These are phyloP conservation scores for Emericellopsis atlantica DNA, from an alignment of 2,329 filamentous ascomycete species.

Conservation along the genomic window DNA sequence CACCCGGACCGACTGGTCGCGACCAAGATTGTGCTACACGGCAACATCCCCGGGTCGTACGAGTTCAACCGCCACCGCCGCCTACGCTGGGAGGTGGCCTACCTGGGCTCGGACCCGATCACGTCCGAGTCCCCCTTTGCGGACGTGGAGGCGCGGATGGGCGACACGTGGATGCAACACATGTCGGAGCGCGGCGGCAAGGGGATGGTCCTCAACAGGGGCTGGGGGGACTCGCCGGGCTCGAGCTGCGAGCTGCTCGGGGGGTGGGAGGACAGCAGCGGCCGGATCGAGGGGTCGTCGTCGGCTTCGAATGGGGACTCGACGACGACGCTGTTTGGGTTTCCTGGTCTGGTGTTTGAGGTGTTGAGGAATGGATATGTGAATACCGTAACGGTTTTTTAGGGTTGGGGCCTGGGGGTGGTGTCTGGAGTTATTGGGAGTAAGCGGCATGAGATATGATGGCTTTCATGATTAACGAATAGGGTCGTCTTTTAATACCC, in stretches of 20 bases:
- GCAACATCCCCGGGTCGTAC: slow-evolving; percentile 90
- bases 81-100: slow-evolving; percentile 70
- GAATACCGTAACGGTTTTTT: slow-evolving; percentile 83
- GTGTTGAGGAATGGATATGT: slow-evolving; percentile 87
- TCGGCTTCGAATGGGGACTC: slow-evolving; percentile 29
- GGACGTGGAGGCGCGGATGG: slow-evolving; percentile 57
- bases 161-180: slow-evolving; percentile 44
- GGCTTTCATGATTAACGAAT: no score
- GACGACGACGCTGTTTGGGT: slow-evolving; percentile 79
- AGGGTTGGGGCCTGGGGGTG: no score
- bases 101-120: slow-evolving; percentile 34
- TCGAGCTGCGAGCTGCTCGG: slow-evolving; percentile 79
- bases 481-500: no score
- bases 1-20: slow-evolving; percentile 60
- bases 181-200: slow-evolving; percentile 32
- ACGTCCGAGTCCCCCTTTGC: slow-evolving; percentile 69
- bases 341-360: slow-evolving; percentile 89
- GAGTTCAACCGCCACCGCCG: slow-evolving; percentile 91
- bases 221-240: slow-evolving; percentile 83
- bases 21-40: slow-evolving; percentile 86
- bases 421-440: not conserved
- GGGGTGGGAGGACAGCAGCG: slow-evolving; percentile 67
- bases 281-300: slow-evolving; percentile 33
- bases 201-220: slow-evolving; percentile 83
- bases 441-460: not conserved